These are phyloP conservation scores for Letharia columbiana DNA, from an alignment of 495 filamentous ascomycete genomes.

Conservation along the genomic window DNA sequence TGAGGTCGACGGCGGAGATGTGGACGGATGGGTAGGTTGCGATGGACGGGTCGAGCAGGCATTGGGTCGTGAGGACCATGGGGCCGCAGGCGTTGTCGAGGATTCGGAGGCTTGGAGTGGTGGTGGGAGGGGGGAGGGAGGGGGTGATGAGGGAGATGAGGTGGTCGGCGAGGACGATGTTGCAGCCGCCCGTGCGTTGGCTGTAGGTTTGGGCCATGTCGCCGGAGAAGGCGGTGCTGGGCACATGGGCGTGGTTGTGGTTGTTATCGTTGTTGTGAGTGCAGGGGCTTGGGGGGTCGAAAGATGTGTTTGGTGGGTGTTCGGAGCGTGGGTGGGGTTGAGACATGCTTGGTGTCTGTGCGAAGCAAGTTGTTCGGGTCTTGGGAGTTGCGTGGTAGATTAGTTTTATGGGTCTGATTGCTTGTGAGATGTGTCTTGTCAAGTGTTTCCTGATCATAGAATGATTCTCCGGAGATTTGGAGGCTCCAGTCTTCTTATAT, in stretches of 20 bases:
- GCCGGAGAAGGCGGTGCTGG: slow-evolving; percentile 8
- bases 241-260: not conserved
- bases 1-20: slow-evolving; percentile 17
- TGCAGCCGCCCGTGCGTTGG: slow-evolving; percentile 21
- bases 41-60: not conserved
- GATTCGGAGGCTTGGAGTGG: slow-evolving; percentile 11
- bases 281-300: not conserved
- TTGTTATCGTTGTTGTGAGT: not conserved
- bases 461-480: not conserved
- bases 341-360: not conserved
- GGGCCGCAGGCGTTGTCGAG: slow-evolving; percentile 20
- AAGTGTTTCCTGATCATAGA: not conserved
- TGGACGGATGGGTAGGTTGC: not conserved
- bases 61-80: slow-evolving; percentile 12
- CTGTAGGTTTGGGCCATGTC: slow-evolving; percentile 18
- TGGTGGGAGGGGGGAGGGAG: slow-evolving; percentile 2
- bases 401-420: not conserved
- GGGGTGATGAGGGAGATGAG: slow-evolving; percentile 11
- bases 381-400: not conserved
- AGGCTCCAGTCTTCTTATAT: not conserved
- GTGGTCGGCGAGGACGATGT: slow-evolving; percentile 15
- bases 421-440: not conserved
- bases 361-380: not conserved
- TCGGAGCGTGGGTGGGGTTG: not conserved
- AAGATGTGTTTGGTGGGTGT: not conserved